Evolutionary conservation across 495 filamentous ascomycete species (phyloP).

Genomic region (Penicillium parvum): DNA sequence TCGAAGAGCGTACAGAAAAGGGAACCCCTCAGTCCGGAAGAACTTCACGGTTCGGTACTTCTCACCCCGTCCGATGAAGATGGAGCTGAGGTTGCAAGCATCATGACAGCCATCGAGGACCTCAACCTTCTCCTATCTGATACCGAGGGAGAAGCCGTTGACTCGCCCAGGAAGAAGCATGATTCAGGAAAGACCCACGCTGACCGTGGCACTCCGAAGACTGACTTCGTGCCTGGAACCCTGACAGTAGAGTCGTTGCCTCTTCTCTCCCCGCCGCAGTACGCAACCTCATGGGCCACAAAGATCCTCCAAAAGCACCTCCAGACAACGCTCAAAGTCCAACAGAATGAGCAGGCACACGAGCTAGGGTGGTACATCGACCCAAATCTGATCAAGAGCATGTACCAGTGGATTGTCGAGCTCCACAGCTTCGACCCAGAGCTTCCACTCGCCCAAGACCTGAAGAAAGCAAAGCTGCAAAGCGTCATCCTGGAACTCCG

Average conservation of each 20-base stretch:
- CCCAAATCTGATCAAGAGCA: constrained; percentile 52
- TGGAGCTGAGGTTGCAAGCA: constrained; percentile 8
- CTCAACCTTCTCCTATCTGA: constrained; percentile 23
- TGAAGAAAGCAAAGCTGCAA: constrained; percentile 55
- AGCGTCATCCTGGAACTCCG: constrained; percentile 79
- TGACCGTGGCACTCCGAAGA: constrained; percentile 23
- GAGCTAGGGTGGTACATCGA: constrained; percentile 87
- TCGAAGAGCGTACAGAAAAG: too few species aligned
- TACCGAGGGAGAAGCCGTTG: neutral
- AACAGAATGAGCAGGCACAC: constrained; percentile 56
- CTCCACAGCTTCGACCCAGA: constrained; percentile 72
- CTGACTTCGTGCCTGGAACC: constrained; percentile 63
- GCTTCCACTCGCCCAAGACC: constrained; percentile 70
- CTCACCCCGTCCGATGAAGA: too few species aligned
- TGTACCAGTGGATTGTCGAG: constrained; percentile 94
- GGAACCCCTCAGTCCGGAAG: too few species aligned
- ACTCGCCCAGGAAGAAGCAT: neutral
- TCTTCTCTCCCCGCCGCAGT: constrained; percentile 58
- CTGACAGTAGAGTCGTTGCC: constrained; percentile 54
- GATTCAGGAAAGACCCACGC: neutral
- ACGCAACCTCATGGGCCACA: constrained; percentile 62
- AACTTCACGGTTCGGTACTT: too few species aligned
- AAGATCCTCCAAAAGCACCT: constrained; percentile 62
- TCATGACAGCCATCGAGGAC: constrained; percentile 25
- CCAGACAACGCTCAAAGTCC: constrained; percentile 55